These are phyloP conservation scores for Endogone sp. DNA, from an alignment of 192 early-diverging fungal species.

Conservation along the genomic window DNA sequence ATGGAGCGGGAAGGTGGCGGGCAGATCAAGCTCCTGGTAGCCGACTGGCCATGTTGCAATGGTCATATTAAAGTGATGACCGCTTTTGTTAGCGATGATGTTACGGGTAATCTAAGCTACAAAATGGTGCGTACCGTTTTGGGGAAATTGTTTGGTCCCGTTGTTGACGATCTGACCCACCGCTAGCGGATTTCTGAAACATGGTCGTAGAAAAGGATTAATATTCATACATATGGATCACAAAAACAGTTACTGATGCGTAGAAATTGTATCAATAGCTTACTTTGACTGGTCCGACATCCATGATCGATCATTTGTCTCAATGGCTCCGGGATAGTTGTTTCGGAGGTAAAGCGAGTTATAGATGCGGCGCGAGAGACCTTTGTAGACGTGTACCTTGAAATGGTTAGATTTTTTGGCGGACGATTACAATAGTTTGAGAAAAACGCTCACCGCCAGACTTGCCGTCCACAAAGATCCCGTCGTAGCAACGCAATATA, in stretches of 20 bases:
- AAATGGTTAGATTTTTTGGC: background rate
- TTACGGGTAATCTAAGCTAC: background rate
- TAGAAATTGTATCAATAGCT: too few relatives aligned
- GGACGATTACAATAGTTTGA: background rate
- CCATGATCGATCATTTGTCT: slow-evolving; percentile 38
- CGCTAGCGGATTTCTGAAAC: slow-evolving; percentile 33
- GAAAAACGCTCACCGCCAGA: slow-evolving; percentile 2
- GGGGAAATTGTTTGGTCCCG: slow-evolving; percentile 14
- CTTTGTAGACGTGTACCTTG: slow-evolving; percentile 5
- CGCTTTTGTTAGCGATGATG: background rate
- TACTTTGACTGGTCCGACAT: slow-evolving; percentile 23
- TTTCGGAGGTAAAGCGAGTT: slow-evolving; percentile 35
- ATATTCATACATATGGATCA: too few relatives aligned
- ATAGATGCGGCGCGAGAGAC: slow-evolving; percentile 34
- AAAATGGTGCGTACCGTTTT: slow-evolving; percentile 26
- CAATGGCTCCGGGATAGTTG: slow-evolving; percentile 40
- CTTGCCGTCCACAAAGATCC: slow-evolving; percentile 41
- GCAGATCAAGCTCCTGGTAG: slow-evolving; percentile 43
- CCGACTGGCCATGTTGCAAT: slow-evolving; percentile 12
- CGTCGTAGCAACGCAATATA: slow-evolving; percentile 43
- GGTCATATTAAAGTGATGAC: background rate
- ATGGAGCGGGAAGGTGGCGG: slow-evolving; percentile 19
- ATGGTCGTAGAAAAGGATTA: background rate
- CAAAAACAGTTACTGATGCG: too few relatives aligned
- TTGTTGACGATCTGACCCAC: slow-evolving; percentile 47